Conservation (phyloP, 1,139 yeast species). For the Yamadazyma oceani region DNA sequence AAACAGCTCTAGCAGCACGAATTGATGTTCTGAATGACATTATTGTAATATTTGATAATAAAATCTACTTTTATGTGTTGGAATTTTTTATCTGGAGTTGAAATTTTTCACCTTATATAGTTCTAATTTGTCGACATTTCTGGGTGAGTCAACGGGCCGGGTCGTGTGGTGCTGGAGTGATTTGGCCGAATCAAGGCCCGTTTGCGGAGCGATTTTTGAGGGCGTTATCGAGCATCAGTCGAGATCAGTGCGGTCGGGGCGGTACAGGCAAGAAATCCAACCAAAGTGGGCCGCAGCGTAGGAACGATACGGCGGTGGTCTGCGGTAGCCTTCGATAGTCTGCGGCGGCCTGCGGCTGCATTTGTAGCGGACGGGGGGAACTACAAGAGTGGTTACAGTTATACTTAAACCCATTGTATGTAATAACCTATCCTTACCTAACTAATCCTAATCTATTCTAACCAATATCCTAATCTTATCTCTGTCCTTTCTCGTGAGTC, state of each 20-base stretch:
- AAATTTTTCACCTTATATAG: conserved; percentile 4
- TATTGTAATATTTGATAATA: conserved; percentile 2
- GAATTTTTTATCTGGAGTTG: conserved; percentile 1
- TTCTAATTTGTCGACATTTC: neutral
- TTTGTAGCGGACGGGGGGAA: too few species aligned
- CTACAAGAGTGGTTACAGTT: too few species aligned
- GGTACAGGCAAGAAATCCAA: too few species aligned
- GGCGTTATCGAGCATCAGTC: neutral
- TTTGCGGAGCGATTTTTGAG: neutral
- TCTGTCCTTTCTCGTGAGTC: neutral
- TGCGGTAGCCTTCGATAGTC: too few species aligned
- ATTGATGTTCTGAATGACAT: conserved; percentile 67
- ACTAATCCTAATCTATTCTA: too few species aligned
- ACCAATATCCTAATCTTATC: neutral
- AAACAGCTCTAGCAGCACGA: conserved; percentile 62
- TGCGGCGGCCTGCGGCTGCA: too few species aligned
- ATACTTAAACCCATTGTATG: too few species aligned
- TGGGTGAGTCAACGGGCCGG: neutral
- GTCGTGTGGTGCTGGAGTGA: neutral
- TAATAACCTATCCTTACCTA: too few species aligned
- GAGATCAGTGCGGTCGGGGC: too few species aligned
- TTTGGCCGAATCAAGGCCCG: conserved; percentile 2
- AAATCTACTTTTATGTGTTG: conserved; percentile 7
- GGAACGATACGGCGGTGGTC: too few species aligned
- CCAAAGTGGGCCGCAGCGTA: too few species aligned